Evolutionary conservation across 2,329 filamentous ascomycete species (phyloP), one percentile per base, ranked within the genome.

Genomic region (Aspergillus arachidicola): DNA sequence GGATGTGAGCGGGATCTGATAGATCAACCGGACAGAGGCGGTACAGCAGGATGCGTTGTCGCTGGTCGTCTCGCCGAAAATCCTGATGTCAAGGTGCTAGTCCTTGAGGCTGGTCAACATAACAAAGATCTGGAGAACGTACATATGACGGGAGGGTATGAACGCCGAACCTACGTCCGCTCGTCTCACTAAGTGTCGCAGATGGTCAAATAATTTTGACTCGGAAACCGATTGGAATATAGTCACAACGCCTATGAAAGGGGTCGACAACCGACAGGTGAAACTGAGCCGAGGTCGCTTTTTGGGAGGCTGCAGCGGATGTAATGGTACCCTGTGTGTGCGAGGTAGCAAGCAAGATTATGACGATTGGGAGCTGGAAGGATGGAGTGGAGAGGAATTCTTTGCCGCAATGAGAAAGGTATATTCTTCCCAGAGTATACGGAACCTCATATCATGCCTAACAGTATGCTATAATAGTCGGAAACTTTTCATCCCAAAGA

Each of bases 401-500:
- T 87, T 85, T 64, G 75, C 73, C 14, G 86, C 83, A 59, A 88
- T 87, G 81, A 79, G 75, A 57, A 87, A 86, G 80, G 81, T 84
- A 46, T 9, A 21, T 30, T 48, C 21, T 34, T 23, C 34, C 11
- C 7, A 46, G 14, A 45, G 19, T 10, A 7, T 4, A 26, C 2
- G 11, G n/a, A 6, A 57, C 1, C 50, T 30, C 26, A 41, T n/a
- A 4, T 23, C 30, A 34, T 21, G 9, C 41, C 19, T 43, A 53
- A 4, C 32, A 28, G 5, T 21, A 3, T 55, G 79, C 56, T 30
- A n/a, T 34, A 30, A n/a, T 34, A 76, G 83, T 78, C 84, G 1
- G 86, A 89, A 66, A 85, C 82, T 2, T 89, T 88, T 68, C 83
- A 87, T 60, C 70, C 75, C 23, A 88, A 88, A 69, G 75, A 82